Evolutionary conservation across 257 asterid genomes (phyloP), one percentile per base, ranked within the genome.

Genomic region (Solanum lycopersicoides): DNA sequence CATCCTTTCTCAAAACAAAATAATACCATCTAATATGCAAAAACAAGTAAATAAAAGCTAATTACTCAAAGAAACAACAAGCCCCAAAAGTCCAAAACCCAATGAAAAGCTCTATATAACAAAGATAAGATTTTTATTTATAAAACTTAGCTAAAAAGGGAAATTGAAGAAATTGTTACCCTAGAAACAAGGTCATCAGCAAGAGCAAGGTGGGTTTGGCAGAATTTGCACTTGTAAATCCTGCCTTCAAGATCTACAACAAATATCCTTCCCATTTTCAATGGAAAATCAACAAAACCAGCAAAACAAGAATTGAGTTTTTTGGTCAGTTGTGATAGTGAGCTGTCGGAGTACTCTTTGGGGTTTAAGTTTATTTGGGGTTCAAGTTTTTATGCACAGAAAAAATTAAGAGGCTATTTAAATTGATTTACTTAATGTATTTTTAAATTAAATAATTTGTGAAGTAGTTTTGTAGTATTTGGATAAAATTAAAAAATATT

Each of bases 241-340:
- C 91, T 89, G 37, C 97, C 96, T 89, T 93, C 98, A 65, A 95
- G 93, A 85, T 95, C 96, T 82, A 93, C 92, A 82, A 91, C 91
- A 86, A 94, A 94, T 65, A 93, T 88, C 88, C 98, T 92, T 53
- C 98, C 98, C 98, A 95, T 95, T 85, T 90, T 21, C 83, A 72
- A 71, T 71, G 77, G n/a, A 30, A 71, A 34, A 32, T 16, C n/a
- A 15, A 69, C 41, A 71, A 71, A 71, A 71, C 42, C 23, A 12
- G 32, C 42, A 69, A 32, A 65, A 65, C 71, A 65, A n/a, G 18
- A 65, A 32, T 0, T 71, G 76, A 13, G 14, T 68, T 30, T 28
- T 68, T 68, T 68, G 75, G 39, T 68, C 12, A 68, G 75, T 30
- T 68, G 41, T 68, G 23, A 28, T 1, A 68, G 39, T 53, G 65